These are phyloP conservation scores for Taxawa tesnikishii DNA, from an alignment of 2,329 filamentous ascomycete species.

Conservation along the genomic window DNA sequence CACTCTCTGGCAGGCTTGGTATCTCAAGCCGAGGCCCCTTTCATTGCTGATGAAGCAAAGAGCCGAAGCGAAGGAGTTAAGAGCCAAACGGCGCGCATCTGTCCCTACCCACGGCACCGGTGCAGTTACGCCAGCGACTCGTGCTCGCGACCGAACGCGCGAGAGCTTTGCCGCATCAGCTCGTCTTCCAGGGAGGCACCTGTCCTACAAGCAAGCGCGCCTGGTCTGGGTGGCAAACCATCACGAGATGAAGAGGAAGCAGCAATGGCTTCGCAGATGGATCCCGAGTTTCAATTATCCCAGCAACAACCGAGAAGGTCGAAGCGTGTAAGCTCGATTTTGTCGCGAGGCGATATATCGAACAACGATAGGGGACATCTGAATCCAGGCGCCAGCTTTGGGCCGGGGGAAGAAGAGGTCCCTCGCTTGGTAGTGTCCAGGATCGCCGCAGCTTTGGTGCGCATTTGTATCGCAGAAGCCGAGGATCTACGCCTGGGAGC, in stretches of 20 bases:
- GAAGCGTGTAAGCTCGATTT: slow-evolving; percentile 81
- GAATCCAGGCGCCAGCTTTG: slow-evolving; percentile 30
- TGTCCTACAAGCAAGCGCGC: slow-evolving; percentile 10
- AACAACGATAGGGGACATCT: slow-evolving; percentile 17
- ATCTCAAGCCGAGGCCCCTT: slow-evolving; percentile 54
- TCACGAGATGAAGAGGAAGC: slow-evolving; percentile 27
- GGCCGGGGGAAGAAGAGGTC: slow-evolving; percentile 48
- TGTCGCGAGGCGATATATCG: slow-evolving; percentile 77
- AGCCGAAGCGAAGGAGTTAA: slow-evolving; percentile 24
- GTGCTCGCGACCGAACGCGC: slow-evolving; percentile 50
- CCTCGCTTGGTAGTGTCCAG: slow-evolving; percentile 61
- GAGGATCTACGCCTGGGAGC: slow-evolving; percentile 45
- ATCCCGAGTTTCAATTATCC: slow-evolving; percentile 35
- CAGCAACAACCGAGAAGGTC: slow-evolving; percentile 42
- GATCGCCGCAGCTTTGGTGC: slow-evolving; percentile 48
- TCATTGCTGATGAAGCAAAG: slow-evolving; percentile 28
- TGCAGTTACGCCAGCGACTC: slow-evolving; percentile 57
- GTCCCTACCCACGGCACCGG: slow-evolving; percentile 57
- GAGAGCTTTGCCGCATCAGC: slow-evolving; percentile 60
- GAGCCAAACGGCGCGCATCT: slow-evolving; percentile 52
- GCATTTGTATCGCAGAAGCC: slow-evolving; percentile 28
- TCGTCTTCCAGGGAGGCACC: slow-evolving; percentile 15
- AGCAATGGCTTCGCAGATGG: slow-evolving; percentile 35
- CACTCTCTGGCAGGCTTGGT: slow-evolving; percentile 74
- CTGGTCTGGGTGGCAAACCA: slow-evolving; percentile 6